These are phyloP conservation scores for Podila epigama DNA, from an alignment of 192 early-diverging fungal species.

Conservation along the genomic window DNA sequence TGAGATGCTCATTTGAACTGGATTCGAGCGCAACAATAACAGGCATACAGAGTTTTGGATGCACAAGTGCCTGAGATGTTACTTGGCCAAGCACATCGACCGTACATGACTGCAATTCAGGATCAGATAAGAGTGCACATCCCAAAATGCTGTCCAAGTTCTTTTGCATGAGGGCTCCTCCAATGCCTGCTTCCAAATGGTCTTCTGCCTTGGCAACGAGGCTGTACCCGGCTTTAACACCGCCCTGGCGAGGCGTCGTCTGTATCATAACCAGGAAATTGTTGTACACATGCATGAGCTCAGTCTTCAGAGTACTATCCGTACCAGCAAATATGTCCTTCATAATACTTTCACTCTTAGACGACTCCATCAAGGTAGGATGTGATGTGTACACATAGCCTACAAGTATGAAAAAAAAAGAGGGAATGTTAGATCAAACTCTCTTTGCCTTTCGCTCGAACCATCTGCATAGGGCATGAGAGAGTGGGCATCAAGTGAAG, in stretches of 20 bases:
- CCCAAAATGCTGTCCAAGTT: slow-evolving; percentile 80
- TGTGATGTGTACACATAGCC: slow-evolving; percentile 78
- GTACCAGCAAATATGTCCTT: slow-evolving; percentile 63
- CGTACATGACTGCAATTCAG: slow-evolving; percentile 68
- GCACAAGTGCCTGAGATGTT: slow-evolving; percentile 89
- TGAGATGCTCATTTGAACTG: slow-evolving; percentile 63
- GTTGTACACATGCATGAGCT: slow-evolving; percentile 25
- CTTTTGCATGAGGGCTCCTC: slow-evolving; percentile 87
- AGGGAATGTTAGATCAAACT: no score
- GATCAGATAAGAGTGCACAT: slow-evolving; percentile 67
- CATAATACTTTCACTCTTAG: slow-evolving; percentile 67
- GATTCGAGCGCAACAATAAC: slow-evolving; percentile 87
- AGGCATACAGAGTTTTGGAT: slow-evolving; percentile 91
- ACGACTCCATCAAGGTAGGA: slow-evolving; percentile 69
- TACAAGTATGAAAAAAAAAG: slow-evolving; percentile 2
- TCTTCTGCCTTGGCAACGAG: slow-evolving; percentile 32
- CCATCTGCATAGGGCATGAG: no score
- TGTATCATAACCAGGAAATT: slow-evolving; percentile 30
- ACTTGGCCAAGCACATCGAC: slow-evolving; percentile 87
- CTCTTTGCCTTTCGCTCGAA: no score
- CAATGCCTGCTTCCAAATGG: slow-evolving; percentile 63
- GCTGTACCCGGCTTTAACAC: slow-evolving; percentile 1
- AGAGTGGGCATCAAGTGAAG: no score
- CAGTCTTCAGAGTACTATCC: slow-evolving; percentile 6
- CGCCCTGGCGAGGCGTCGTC: neutral